These are phyloP conservation scores for Diplocarpon rosae DNA, from an alignment of 2,329 filamentous ascomycete species.

Conservation along the genomic window DNA sequence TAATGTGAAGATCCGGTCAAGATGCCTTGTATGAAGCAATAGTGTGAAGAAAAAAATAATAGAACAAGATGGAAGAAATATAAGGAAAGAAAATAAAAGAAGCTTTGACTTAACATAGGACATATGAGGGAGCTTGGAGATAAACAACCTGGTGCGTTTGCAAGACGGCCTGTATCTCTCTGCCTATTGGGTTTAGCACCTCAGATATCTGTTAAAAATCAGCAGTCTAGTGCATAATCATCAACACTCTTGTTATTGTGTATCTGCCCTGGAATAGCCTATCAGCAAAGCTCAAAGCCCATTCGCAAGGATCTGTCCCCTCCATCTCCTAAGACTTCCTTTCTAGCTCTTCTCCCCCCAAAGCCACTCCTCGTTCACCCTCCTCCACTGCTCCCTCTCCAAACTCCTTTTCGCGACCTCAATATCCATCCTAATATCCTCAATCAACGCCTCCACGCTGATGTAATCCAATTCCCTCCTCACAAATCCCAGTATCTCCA, in stretches of 20 bases:
- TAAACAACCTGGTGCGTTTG: too few species aligned
- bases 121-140: too few species aligned
- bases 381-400: slow-evolving; percentile 47
- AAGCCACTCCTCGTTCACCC: slow-evolving; percentile 13
- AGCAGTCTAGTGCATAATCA: too few species aligned
- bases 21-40: background rate
- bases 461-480: slow-evolving; percentile 83
- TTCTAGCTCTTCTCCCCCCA: slow-evolving; percentile 5
- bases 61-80: too few species aligned
- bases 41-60: background rate
- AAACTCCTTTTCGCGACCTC: slow-evolving; percentile 69
- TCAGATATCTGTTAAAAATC: too few species aligned
- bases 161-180: too few species aligned
- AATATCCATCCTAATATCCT: slow-evolving; percentile 84
- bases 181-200: too few species aligned
- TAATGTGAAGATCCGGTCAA: background rate
- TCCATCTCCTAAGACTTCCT: background rate
- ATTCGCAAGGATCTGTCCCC: too few species aligned
- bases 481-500: slow-evolving; percentile 79
- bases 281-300: too few species aligned
- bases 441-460: slow-evolving; percentile 47
- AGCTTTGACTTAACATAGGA: too few species aligned
- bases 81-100: background rate
- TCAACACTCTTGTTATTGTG: too few species aligned
- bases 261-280: too few species aligned